These are phyloP conservation scores for Fusarium hainanense DNA, from an alignment of 2,329 filamentous ascomycete species.

Conservation along the genomic window DNA sequence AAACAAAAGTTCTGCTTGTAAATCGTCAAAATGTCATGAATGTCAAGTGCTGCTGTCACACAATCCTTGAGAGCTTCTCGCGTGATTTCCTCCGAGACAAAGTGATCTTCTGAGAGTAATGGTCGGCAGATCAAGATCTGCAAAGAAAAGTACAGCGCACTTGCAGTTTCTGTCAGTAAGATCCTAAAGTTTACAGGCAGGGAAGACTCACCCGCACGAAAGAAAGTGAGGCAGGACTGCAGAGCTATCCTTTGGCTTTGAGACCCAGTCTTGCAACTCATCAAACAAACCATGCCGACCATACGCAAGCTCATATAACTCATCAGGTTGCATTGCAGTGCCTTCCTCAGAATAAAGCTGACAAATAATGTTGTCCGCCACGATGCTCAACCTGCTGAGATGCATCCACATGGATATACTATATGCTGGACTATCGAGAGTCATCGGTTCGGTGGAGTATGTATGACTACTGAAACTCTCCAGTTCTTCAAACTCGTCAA, in stretches of 20 bases:
- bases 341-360: constrained; percentile 56
- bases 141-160: constrained; percentile 59
- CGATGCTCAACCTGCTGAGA: constrained; percentile 57
- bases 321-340: constrained; percentile 22
- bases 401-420: constrained; percentile 55
- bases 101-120: constrained; percentile 61
- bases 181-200: fast-evolving
- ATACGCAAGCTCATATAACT: too few relatives aligned
- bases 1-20: constrained; percentile 58
- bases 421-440: constrained; percentile 52
- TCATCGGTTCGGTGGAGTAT: constrained; percentile 46
- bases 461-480: constrained; percentile 59
- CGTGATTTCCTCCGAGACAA: constrained; percentile 51
- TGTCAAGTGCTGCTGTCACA: constrained; percentile 56
- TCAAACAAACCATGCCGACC: too few relatives aligned
- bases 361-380: constrained; percentile 57
- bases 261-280: too few relatives aligned
- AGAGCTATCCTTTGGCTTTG: too few relatives aligned
- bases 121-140: constrained; percentile 63
- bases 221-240: too few relatives aligned
- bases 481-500: constrained; percentile 62
- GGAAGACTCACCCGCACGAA: neutral
- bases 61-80: constrained; percentile 57
- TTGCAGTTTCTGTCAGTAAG: neutral
- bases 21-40: constrained; percentile 54